These are phyloP conservation scores for Anastatica hierochuntica DNA, from an alignment of 345 rosid species.

Conservation along the genomic window DNA sequence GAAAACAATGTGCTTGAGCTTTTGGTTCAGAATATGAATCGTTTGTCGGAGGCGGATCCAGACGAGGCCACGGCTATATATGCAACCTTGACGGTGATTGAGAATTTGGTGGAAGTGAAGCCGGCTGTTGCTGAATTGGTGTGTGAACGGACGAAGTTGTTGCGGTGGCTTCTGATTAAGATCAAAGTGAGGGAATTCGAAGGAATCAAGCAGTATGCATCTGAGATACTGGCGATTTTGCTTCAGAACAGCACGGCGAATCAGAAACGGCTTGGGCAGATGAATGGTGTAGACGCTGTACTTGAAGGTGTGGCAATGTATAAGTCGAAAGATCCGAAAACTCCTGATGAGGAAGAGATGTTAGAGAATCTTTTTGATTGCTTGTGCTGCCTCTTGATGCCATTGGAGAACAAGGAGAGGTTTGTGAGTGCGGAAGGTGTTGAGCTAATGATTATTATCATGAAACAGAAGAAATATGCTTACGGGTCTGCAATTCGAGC, in stretches of 20 bases:
- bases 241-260: slow-evolving; percentile 72
- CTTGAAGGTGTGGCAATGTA: slow-evolving; percentile 91
- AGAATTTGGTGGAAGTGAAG: slow-evolving; percentile 90
- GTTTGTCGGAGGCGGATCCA: slow-evolving; percentile 65
- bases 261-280: slow-evolving; percentile 84
- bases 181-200: slow-evolving; percentile 81
- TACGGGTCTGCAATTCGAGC: slow-evolving; percentile 88
- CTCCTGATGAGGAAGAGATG: slow-evolving; percentile 92
- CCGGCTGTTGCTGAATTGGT: slow-evolving; percentile 80
- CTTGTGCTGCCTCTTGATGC: slow-evolving; percentile 91
- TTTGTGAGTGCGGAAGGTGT: slow-evolving; percentile 95
- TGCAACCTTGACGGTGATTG: slow-evolving; percentile 63
- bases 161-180: slow-evolving; percentile 74
- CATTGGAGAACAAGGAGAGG: slow-evolving; percentile 96
- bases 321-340: slow-evolving; percentile 87
- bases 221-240: slow-evolving; percentile 88
- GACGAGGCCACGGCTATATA: slow-evolving; percentile 81
- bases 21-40: slow-evolving; percentile 79
- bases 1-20: slow-evolving; percentile 86
- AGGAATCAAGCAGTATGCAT: slow-evolving; percentile 81
- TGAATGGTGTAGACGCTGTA: slow-evolving; percentile 92
- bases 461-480: slow-evolving; percentile 97
- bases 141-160: slow-evolving; percentile 75
- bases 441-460: slow-evolving; percentile 92
- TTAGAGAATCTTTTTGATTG: slow-evolving; percentile 84